A percentile compares a stretch with the other conserved stretches of the same genome.
These are phyloP conservation scores for Pyrenochaeta sp. DNA, from an alignment of 2,329 filamentous ascomycete species.

Conservation along the genomic window DNA sequence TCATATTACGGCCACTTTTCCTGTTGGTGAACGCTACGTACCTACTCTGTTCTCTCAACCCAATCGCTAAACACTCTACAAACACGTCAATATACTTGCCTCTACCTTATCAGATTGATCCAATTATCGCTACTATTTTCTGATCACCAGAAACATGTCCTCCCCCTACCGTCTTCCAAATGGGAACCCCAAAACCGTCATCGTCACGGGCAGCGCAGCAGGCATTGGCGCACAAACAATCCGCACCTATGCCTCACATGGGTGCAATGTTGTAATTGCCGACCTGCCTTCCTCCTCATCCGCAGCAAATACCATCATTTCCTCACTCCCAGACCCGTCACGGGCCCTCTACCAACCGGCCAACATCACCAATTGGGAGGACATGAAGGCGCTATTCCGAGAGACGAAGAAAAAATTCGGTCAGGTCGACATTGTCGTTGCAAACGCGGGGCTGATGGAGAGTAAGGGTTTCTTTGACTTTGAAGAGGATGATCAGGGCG, in stretches of 20 bases:
- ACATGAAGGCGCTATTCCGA: slow-evolving; percentile 48
- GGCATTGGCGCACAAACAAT: slow-evolving; percentile 54
- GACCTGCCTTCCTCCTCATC: slow-evolving; percentile 35
- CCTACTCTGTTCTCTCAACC: too few relatives aligned
- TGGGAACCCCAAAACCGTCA: slow-evolving; percentile 44
- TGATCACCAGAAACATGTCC: slow-evolving; percentile 1
- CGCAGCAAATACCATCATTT: slow-evolving; percentile 39
- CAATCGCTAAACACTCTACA: too few relatives aligned
- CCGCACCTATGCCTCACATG: slow-evolving; percentile 43
- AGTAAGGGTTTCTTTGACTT: slow-evolving; percentile 41
- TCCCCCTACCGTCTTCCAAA: slow-evolving; percentile 14
- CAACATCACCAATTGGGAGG: slow-evolving; percentile 47
- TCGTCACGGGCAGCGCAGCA: slow-evolving; percentile 52
- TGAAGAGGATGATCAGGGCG: slow-evolving; percentile 39
- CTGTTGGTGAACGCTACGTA: too few relatives aligned
- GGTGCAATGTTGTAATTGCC: slow-evolving; percentile 52
- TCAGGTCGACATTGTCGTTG: slow-evolving; percentile 50
- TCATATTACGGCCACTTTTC: too few relatives aligned
- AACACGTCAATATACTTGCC: too few relatives aligned
- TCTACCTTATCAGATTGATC: too few relatives aligned
- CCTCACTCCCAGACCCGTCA: slow-evolving; percentile 30
- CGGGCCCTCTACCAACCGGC: slow-evolving; percentile 47
- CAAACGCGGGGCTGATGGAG: slow-evolving; percentile 55
- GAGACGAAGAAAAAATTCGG: slow-evolving; percentile 42
- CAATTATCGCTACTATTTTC: too few relatives aligned